A percentile compares a stretch with the other conserved stretches of the same genome.
phyloP scores from a whole-genome alignment of 306 rosid genomes.

The Crotalaria pallida region DNA sequence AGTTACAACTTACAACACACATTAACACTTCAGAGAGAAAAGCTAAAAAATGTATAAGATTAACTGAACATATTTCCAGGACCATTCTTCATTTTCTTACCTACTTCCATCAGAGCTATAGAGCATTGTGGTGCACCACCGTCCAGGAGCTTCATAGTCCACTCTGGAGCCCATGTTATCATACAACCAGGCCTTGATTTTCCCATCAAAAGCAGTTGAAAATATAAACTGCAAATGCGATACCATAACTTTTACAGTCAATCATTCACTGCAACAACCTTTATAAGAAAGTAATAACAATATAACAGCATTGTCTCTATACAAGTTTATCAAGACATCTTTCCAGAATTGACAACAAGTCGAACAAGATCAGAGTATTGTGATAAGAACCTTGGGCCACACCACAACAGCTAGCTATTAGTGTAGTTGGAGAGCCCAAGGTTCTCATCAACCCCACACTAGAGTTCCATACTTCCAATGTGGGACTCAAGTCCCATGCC shows the following conservation, averaged over 20 bases:
- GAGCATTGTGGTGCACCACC: conserved; percentile 64
- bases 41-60: neutral
- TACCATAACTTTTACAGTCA: neutral
- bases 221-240: conserved; percentile 51
- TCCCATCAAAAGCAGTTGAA: conserved; percentile 72
- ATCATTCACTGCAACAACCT: neutral
- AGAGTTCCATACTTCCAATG: too few relatives aligned
- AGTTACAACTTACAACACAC: conserved; percentile 8
- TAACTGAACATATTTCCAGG: neutral
- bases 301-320: neutral
- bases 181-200: conserved; percentile 76
- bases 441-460: too few relatives aligned
- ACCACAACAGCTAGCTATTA: too few relatives aligned
- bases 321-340: neutral
- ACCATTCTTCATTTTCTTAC: conserved; percentile 31
- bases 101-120: conserved; percentile 72
- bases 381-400: too few relatives aligned
- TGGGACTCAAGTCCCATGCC: too few relatives aligned
- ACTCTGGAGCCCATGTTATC: conserved; percentile 57
- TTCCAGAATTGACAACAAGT: neutral
- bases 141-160: conserved; percentile 73
- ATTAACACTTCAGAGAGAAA: neutral
- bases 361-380: neutral
- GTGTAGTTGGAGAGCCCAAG: too few relatives aligned
- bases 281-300: neutral